A percentile compares a stretch with the other conserved stretches of the same genome.
Evolutionary conservation across 1,284 basidiomycete genomes (phyloP).

Genomic region (Marasmius oreades): DNA sequence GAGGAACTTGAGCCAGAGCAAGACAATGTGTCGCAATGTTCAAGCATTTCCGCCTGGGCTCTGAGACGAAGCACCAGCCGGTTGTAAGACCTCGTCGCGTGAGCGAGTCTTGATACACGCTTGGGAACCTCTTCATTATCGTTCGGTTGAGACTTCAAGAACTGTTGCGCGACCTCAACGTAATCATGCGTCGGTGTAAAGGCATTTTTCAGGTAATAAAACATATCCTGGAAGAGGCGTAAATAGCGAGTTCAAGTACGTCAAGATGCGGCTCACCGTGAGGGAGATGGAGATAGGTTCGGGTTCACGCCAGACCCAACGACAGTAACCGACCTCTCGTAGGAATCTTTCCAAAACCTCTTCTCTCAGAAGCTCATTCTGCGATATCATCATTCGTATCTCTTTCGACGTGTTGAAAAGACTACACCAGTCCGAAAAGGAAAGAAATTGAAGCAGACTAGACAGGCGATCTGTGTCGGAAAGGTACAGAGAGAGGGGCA

Average conservation of each 20-base stretch:
- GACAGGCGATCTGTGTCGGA: slow-evolving; percentile 45
- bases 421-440: slow-evolving; percentile 64
- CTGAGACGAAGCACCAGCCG: slow-evolving; percentile 70
- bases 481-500: slow-evolving; percentile 48
- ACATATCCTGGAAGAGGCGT: slow-evolving; percentile 52
- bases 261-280: slow-evolving; percentile 38
- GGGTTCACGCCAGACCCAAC: slow-evolving; percentile 57
- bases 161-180: slow-evolving; percentile 49
- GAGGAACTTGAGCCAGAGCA: slow-evolving; percentile 12
- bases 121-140: background rate
- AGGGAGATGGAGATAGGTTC: slow-evolving; percentile 62
- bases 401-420: slow-evolving; percentile 53
- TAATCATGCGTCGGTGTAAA: slow-evolving; percentile 70
- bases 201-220: slow-evolving; percentile 72
- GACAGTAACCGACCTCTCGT: slow-evolving; percentile 60
- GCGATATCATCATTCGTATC: slow-evolving; percentile 46
- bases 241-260: slow-evolving; percentile 4
- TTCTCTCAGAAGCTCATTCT: slow-evolving; percentile 50
- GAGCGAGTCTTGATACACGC: slow-evolving; percentile 14
- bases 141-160: slow-evolving; percentile 39
- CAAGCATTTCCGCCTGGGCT: slow-evolving; percentile 61
- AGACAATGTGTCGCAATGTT: slow-evolving; percentile 19
- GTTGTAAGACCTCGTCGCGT: slow-evolving; percentile 65
- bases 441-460: slow-evolving; percentile 47
- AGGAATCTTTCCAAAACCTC: slow-evolving; percentile 63